Evolutionary conservation across 495 filamentous ascomycete species (phyloP), one percentile per base, ranked within the genome.

Genomic region (Eremomyces bilateralis): DNA sequence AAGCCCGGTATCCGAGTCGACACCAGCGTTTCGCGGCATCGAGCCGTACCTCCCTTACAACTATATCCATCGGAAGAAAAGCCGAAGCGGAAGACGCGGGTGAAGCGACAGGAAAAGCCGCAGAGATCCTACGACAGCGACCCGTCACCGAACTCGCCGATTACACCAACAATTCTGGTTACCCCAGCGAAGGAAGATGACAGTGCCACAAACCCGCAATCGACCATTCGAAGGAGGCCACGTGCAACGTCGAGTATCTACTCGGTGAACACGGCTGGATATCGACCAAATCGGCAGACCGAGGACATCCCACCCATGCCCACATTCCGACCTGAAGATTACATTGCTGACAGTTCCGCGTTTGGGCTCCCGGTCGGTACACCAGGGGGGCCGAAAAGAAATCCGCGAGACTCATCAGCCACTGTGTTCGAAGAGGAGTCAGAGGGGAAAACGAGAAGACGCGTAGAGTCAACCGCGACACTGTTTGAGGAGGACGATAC

Each of bases 171-270:
- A 1, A 72, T 74, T 21, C 47, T 71, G n/a, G 59, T 76, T 12
- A 76, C 74, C 0, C 71, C 76, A n/a, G 71, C 67, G 5, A 64
- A 62, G 22, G 67, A 72, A 37, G 59, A 64, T 20, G 73, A 69
- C 68, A 16, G 15, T 27, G 24, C 24, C 24, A 8, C 24, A 27
- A 27, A 21, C 57, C 63, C 10, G 58, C 64, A 29, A 63, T 42
- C 27, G 20, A 41, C 33, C 36, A 24, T 27, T 15, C 34, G 12
- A 50, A 38, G 18, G 46, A 36, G 50, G 4, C 52, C 56, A 5
- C 51, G 61, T 45, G 58, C 59, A 21, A 46, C 66, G 18, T 77
- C 74, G 2, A 82, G 76, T 46, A 48, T 79, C 3, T 83, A 80
- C 49, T 81, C 77, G 1, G 69, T 66, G 36, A 57, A 64, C 1